A percentile compares a stretch with the other conserved stretches of the same genome.
Evolutionary conservation across 805 yeast species (phyloP).

Genomic region (Candida qinlingensis): DNA sequence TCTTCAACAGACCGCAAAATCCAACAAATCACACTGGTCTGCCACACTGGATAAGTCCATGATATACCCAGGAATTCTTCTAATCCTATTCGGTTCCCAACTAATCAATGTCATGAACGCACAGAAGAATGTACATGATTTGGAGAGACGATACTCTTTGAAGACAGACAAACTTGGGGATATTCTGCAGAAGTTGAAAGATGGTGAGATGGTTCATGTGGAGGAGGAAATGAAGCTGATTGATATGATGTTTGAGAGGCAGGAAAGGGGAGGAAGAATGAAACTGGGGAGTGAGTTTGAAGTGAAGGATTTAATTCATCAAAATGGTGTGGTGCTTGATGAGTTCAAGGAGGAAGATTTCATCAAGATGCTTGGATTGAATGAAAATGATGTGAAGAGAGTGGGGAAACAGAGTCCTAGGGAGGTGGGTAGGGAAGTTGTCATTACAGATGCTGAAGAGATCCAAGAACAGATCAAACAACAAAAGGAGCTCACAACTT

Average conservation of each 20-base stretch:
- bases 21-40: slow-evolving; percentile 3
- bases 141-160: slow-evolving; percentile 33
- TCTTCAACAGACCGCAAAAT: not conserved
- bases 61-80: slow-evolving; percentile 35
- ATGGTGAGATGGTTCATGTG: slow-evolving; percentile 37
- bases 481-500: slow-evolving; percentile 24
- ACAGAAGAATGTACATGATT: slow-evolving; percentile 34
- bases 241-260: slow-evolving; percentile 28
- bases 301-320: slow-evolving; percentile 6
- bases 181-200: slow-evolving; percentile 32
- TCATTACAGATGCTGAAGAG: not conserved
- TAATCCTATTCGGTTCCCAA: slow-evolving; percentile 42
- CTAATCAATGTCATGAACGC: slow-evolving; percentile 40
- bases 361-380: slow-evolving; percentile 13
- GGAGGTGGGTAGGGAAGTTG: no score
- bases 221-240: slow-evolving; percentile 36
- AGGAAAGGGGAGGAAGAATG: slow-evolving; percentile 3
- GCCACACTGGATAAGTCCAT: slow-evolving; percentile 29
- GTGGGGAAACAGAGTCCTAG: not conserved
- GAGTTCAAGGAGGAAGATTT: slow-evolving; percentile 16
- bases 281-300: slow-evolving; percentile 14
- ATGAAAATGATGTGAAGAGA: not conserved
- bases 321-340: slow-evolving; percentile 16
- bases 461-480: slow-evolving; percentile 25
- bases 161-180: slow-evolving; percentile 34